Percentiles rank a stretch among this genome's conserved stretches.
phyloP scores from a whole-genome alignment of 139 green algal species.

The Chlorella sorokiniana region DNA sequence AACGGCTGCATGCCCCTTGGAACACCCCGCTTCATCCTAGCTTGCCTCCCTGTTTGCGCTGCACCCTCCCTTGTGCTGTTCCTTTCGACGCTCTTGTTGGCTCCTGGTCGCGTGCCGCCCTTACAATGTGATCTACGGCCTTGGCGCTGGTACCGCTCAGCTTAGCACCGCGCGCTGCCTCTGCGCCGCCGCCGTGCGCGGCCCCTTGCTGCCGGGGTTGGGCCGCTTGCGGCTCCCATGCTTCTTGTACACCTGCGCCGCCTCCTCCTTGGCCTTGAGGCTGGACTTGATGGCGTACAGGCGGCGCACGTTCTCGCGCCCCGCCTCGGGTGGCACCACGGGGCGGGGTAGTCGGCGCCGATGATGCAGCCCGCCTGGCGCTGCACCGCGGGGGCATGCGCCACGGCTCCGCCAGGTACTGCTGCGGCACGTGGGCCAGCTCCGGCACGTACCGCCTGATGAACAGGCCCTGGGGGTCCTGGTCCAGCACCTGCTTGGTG shows the following conservation, averaged over 20 bases:
- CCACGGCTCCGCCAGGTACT: conserved; percentile 5
- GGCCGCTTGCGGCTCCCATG: conserved; percentile 5
- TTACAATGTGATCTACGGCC: neutral
- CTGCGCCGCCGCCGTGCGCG: neutral
- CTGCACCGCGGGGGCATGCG: conserved; percentile 2
- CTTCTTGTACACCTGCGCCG: conserved; percentile 15
- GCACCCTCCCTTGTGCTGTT: too few species aligned
- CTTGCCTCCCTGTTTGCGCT: too few species aligned
- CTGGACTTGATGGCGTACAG: conserved; percentile 10
- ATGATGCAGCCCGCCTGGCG: neutral
- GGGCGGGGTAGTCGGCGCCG: neutral
- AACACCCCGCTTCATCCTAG: too few species aligned
- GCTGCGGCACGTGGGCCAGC: neutral
- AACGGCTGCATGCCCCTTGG: too few species aligned
- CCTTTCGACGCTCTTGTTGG: too few species aligned
- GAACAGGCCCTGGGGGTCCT: conserved; percentile 13
- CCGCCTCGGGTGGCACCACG: neutral
- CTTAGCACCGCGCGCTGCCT: neutral
- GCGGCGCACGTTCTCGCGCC: neutral
- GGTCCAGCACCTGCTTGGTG: conserved; percentile 16
- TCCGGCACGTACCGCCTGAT: conserved; percentile 1
- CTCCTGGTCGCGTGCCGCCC: too few species aligned
- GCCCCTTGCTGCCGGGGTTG: neutral
- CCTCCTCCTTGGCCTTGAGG: conserved; percentile 17
- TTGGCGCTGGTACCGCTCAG: neutral